Percentiles rank a stretch among this genome's conserved stretches.
Conservation (phyloP, 2,329 filamentous ascomycete genomes). For the Emergomyces orientalis region DNA sequence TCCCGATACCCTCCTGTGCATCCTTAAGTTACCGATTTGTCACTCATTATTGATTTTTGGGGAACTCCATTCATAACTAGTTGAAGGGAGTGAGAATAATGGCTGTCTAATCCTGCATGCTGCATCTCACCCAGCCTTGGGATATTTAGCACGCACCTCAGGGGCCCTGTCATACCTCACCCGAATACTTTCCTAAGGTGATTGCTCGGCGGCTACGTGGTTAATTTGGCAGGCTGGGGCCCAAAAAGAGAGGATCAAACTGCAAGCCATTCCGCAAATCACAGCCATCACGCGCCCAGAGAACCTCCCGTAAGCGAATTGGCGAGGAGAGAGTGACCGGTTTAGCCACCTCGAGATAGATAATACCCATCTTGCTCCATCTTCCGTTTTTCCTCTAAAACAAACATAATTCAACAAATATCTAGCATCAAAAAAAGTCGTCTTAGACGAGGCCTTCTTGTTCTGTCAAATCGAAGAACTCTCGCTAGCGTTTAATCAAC, state of each 20-base stretch:
- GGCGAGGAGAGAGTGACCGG: not conserved
- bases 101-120: not conserved
- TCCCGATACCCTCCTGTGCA: not conserved
- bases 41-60: not conserved
- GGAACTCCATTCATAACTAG: not conserved
- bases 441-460: not conserved
- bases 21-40: not conserved
- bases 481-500: not conserved
- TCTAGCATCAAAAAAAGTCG: not conserved
- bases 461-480: not conserved
- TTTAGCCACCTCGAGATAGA: not conserved
- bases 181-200: not conserved
- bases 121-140: not conserved
- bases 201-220: slow-evolving; percentile 1
- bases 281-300: slow-evolving; percentile 10
- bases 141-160: not conserved
- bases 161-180: not conserved
- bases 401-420: not conserved
- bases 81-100: not conserved
- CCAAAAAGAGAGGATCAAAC: not conserved
- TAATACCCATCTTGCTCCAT: not conserved
- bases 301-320: not conserved
- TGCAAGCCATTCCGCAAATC: slow-evolving; percentile 9
- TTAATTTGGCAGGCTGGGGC: slow-evolving; percentile 2
- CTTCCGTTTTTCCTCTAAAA: not conserved